phyloP scores from a whole-genome alignment of 768 basidiomycete genomes.

The Amylocystis lapponica region DNA sequence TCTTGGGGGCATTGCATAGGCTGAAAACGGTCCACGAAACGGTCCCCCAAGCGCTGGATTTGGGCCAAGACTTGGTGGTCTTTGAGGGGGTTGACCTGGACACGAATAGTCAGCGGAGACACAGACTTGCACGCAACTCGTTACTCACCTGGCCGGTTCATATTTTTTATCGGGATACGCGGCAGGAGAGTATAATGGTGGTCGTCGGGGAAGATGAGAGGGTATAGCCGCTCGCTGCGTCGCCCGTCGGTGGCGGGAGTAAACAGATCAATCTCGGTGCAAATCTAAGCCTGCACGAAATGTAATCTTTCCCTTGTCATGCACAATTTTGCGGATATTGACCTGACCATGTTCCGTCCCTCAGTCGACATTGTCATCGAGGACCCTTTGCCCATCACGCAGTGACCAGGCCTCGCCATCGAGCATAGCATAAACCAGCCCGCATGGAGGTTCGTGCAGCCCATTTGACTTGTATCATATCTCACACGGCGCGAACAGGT shows the following conservation, averaged over 20 bases:
- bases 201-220: slow-evolving; percentile 7
- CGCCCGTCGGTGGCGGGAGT: slow-evolving; percentile 16
- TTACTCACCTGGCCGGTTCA: slow-evolving; percentile 33
- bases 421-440: slow-evolving; percentile 6
- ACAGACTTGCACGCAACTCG: no score
- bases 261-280: slow-evolving; percentile 14
- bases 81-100: slow-evolving; percentile 75
- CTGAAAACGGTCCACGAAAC: slow-evolving; percentile 50
- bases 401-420: slow-evolving; percentile 7
- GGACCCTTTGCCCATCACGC: neutral
- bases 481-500: slow-evolving; percentile 38
- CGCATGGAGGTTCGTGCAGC: slow-evolving; percentile 21
- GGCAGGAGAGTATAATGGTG: slow-evolving; percentile 4
- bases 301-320: no score
- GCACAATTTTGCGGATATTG: no score
- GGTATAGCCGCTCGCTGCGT: slow-evolving; percentile 15
- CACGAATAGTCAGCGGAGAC: no score
- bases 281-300: no score
- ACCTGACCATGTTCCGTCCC: neutral
- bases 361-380: neutral
- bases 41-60: slow-evolving; percentile 57
- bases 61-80: slow-evolving; percentile 69
- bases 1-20: slow-evolving; percentile 58
- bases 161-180: slow-evolving; percentile 10
- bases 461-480: neutral